A percentile compares a stretch with the other conserved stretches of the same genome.
Conservation (phyloP, 2,329 filamentous ascomycete species). For the Bipolaris gigantea region DNA sequence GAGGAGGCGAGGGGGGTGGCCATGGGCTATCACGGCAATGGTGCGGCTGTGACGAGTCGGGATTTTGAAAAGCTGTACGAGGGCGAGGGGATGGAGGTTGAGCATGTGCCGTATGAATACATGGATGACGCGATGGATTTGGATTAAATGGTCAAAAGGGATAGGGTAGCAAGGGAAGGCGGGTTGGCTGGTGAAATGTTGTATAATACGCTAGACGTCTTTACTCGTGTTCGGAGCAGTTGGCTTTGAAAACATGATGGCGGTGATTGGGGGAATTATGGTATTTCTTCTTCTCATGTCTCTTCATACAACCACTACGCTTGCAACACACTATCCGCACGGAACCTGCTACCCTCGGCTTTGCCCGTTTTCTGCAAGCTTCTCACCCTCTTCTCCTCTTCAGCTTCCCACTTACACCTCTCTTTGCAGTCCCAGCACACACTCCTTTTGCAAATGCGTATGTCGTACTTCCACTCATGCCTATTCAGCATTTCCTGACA, state of each 20-base stretch:
- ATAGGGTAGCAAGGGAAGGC: too few species aligned
- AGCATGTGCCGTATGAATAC: conserved; percentile 35
- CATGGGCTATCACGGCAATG: conserved; percentile 11
- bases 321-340: conserved; percentile 37
- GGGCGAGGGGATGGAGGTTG: conserved; percentile 16
- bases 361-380: neutral
- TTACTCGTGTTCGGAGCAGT: neutral
- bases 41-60: conserved; percentile 16
- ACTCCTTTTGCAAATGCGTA: conserved; percentile 36
- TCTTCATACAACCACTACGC: conserved; percentile 8
- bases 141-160: conserved; percentile 18
- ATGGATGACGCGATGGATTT: conserved; percentile 45
- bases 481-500: conserved; percentile 41
- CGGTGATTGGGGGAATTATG: neutral
- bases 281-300: too few species aligned
- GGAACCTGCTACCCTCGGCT: conserved; percentile 24
- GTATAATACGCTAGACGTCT: too few species aligned
- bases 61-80: conserved; percentile 24
- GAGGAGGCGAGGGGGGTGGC: conserved; percentile 58
- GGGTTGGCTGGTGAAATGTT: too few species aligned
- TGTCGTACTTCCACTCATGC: conserved; percentile 41
- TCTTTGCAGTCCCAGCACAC: conserved; percentile 42
- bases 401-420: conserved; percentile 36
- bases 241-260: neutral
- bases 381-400: neutral